Percentiles rank a stretch among this genome's conserved stretches.
These are phyloP conservation scores for Euryodendron excelsum DNA, from an alignment of 148 eudicot species.

Conservation along the genomic window DNA sequence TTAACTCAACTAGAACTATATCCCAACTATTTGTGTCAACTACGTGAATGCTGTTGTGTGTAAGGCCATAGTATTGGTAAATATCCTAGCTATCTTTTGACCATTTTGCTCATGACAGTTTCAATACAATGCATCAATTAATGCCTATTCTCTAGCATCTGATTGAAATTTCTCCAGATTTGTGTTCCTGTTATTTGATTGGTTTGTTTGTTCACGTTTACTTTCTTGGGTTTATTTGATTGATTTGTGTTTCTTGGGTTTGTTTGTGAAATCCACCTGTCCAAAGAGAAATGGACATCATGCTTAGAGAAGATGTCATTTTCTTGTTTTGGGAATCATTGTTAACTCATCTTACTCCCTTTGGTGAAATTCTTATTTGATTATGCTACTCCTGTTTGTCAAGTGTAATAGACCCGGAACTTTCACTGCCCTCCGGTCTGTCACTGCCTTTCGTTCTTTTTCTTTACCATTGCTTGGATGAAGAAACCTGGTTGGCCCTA, in stretches of 20 bases:
- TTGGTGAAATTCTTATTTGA: not conserved
- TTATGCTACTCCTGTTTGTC: not conserved
- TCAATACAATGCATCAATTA: not conserved
- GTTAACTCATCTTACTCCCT: not conserved
- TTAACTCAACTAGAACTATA: not conserved
- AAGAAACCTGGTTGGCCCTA: not conserved
- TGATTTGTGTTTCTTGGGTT: no score
- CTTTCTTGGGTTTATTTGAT: not conserved
- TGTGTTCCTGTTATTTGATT: not conserved
- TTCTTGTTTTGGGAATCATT: not conserved
- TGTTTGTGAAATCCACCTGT: conserved; percentile 2
- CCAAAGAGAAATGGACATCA: not conserved
- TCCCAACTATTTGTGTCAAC: not conserved
- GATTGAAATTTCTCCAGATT: not conserved
- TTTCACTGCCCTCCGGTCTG: not conserved
- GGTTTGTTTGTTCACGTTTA: not conserved
- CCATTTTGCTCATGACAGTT: not conserved
- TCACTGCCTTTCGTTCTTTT: not conserved
- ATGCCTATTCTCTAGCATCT: not conserved
- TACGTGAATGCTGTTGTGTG: not conserved
- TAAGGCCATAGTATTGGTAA: not conserved
- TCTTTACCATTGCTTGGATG: not conserved
- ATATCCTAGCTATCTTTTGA: not conserved
- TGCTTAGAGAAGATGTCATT: not conserved
- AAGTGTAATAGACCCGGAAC: not conserved